Base-by-base conservation (phyloP, 1,139 yeast species). In the Kodamaea fungicola region DNA sequence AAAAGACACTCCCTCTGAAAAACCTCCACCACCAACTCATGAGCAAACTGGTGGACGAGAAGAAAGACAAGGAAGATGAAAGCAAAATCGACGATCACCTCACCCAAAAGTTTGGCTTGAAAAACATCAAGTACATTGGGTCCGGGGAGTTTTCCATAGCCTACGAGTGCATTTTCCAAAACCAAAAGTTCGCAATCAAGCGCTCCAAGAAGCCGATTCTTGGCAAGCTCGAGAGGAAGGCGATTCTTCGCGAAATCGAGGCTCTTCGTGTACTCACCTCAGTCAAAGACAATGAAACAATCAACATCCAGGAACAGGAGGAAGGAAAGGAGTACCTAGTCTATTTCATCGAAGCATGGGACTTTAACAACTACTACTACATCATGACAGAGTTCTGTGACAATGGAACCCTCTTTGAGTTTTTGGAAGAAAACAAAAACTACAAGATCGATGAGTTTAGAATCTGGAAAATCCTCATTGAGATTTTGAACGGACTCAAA, bases 301-400 rank as follows among this genome's bases (percentile, higher is more conserved):
- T 57, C 13, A 57, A 66, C 42, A 42, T 62, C 33, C 67, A 67
- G 34, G 88, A 83, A 48, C 81, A 78, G 43, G 92, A 83, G 46
- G 74, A 68, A 40, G 95, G 92, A 3, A 79, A 81, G 47, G 95
- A 86, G 49, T 83, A 86, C 55, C 77, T 90, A 32, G 78, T 92
- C 30, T 81, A 81, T 47, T 78, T 87, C 46, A 75, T 86, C 23
- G 90, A 88, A 54, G 89, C 89, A 8, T 92, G 97, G 97, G 95
- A 87, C 49, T 67, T 67, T 52, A 72, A 76, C 47, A 79, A 79
- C 38, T 81, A 82, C 50, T 77, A 84, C 49, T 92, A 90, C 58
- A 87, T 92, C 31, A 88, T 90, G 94, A 90, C 96, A 2, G 97
- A 90, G 53, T 89, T 69, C 56, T 92, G 97, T 62, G 99, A 92